Evolutionary conservation across 164 flowering plant species (phyloP).

Genomic region (Stephania japonica): DNA sequence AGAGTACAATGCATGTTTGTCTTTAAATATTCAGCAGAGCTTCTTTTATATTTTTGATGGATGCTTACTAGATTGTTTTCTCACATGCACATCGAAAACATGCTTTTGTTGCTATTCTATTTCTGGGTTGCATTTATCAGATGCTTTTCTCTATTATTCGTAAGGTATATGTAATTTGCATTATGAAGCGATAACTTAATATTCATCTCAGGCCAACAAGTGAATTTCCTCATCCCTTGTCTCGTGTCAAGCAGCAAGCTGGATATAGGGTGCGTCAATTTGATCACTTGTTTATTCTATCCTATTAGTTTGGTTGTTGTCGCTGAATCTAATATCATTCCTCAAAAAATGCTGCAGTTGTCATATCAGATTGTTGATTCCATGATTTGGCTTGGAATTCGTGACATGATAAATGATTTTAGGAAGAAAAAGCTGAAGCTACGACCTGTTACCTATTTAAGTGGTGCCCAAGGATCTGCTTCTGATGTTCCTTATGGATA

Average conservation of each 20-base stretch:
- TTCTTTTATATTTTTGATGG: background rate
- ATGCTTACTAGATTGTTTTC: background rate
- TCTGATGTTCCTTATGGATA: slow-evolving; percentile 86
- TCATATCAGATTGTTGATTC: slow-evolving; percentile 99
- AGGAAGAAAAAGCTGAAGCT: slow-evolving; percentile 88
- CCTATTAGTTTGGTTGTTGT: background rate
- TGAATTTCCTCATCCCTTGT: slow-evolving; percentile 96
- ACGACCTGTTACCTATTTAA: slow-evolving; percentile 94
- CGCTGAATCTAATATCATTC: background rate
- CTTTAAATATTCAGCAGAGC: background rate
- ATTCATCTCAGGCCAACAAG: slow-evolving; percentile 75
- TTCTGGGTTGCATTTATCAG: background rate
- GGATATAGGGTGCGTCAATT: slow-evolving; percentile 75
- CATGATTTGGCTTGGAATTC: slow-evolving; percentile 96
- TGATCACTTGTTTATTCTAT: slow-evolving; percentile 1
- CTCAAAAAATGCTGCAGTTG: slow-evolving; percentile 44
- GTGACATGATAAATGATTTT: slow-evolving; percentile 95
- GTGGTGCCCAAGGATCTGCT: slow-evolving; percentile 91
- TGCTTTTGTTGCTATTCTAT: background rate
- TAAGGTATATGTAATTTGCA: background rate
- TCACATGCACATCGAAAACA: background rate
- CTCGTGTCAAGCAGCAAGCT: slow-evolving; percentile 91
- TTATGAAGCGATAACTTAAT: slow-evolving; percentile 3
- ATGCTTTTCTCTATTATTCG: background rate
- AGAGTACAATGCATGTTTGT: background rate